These are phyloP conservation scores for Alternaria postmessia DNA, from an alignment of 2,329 filamentous ascomycete species.

Conservation along the genomic window DNA sequence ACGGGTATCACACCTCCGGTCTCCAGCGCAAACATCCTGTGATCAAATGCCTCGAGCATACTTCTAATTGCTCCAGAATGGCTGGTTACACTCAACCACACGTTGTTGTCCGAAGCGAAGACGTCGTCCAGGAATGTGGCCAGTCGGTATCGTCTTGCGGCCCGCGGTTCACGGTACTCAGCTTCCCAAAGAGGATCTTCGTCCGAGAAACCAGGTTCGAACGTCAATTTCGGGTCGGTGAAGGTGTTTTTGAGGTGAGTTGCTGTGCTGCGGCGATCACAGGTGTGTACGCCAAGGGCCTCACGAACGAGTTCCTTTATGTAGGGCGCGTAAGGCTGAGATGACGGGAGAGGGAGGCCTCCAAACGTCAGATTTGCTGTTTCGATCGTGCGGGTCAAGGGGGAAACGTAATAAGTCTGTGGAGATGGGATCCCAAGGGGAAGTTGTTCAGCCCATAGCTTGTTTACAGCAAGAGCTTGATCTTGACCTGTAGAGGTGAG, in stretches of 20 bases:
- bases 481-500: slow-evolving; percentile 66
- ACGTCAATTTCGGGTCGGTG: slow-evolving; percentile 55
- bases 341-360: slow-evolving; percentile 59
- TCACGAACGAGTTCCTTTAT: slow-evolving; percentile 73
- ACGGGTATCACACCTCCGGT: slow-evolving; percentile 75
- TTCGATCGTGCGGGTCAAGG: slow-evolving; percentile 68
- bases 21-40: slow-evolving; percentile 65
- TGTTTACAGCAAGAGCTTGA: slow-evolving; percentile 66
- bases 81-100: slow-evolving; percentile 63
- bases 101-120: slow-evolving; percentile 56
- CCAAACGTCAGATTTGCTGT: slow-evolving; percentile 70
- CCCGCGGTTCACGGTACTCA: slow-evolving; percentile 41
- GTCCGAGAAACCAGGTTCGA: slow-evolving; percentile 69
- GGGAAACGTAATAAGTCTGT: slow-evolving; percentile 70
- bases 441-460: slow-evolving; percentile 66
- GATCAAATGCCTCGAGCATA: slow-evolving; percentile 64
- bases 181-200: slow-evolving; percentile 62
- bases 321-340: slow-evolving; percentile 62
- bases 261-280: slow-evolving; percentile 67
- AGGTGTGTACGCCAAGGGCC: slow-evolving; percentile 72
- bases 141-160: slow-evolving; percentile 37
- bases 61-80: slow-evolving; percentile 67
- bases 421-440: slow-evolving; percentile 65
- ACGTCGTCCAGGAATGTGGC: slow-evolving; percentile 60
- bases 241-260: slow-evolving; percentile 60